Evolutionary conservation across 768 basidiomycete species (phyloP).

Genomic region (Lactarius sanguifluus): DNA sequence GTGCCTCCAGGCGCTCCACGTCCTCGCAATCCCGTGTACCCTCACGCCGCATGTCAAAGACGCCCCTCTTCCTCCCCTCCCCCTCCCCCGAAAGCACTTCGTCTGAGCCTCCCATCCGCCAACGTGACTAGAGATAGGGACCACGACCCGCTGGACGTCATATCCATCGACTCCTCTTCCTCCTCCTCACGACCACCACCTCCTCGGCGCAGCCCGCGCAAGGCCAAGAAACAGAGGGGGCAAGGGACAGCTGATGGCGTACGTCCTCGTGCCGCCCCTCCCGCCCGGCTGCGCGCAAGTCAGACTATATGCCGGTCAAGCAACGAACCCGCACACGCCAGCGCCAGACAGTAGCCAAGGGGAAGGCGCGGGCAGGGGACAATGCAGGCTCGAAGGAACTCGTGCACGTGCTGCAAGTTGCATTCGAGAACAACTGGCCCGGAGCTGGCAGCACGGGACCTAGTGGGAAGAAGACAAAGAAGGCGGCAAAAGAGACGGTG

Average conservation of each 20-base stretch:
- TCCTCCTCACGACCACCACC: neutral
- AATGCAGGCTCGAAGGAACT: constrained; percentile 9
- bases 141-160: constrained; percentile 1
- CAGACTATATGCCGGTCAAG: neutral
- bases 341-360: neutral
- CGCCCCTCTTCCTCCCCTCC: constrained; percentile 21
- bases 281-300: neutral
- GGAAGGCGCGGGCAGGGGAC: neutral
- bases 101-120: neutral
- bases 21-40: constrained; percentile 1
- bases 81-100: constrained; percentile 9
- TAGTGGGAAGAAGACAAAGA: neutral
- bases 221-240: constrained; percentile 4
- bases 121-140: neutral
- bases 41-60: neutral
- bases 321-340: neutral
- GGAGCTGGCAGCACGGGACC: neutral
- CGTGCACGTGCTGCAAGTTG: constrained; percentile 14
- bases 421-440: constrained; percentile 20
- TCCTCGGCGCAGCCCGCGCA: constrained; percentile 1
- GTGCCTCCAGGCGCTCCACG: neutral
- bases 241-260: constrained; percentile 17
- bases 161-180: constrained; percentile 11
- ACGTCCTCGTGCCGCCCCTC: constrained; percentile 18
- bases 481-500: neutral